Evolutionary conservation across 1,284 basidiomycete species (phyloP).

Genomic region (Phenoliferia sp.): DNA sequence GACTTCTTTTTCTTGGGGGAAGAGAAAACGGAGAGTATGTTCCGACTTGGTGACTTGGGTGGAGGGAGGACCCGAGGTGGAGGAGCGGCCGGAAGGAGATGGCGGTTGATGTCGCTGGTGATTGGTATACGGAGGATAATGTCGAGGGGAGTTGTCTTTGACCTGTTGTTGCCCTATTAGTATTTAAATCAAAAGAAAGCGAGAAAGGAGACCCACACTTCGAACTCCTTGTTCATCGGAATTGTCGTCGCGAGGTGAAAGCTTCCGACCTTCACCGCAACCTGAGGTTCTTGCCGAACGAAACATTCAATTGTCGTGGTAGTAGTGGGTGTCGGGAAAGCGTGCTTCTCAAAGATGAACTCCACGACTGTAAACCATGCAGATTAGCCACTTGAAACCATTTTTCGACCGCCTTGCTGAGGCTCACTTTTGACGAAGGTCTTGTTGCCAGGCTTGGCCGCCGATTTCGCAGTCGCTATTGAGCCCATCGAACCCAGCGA

Average conservation of each 20-base stretch:
- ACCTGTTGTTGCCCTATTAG: background rate
- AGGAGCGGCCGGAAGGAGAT: slow-evolving; percentile 4
- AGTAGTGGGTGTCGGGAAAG: slow-evolving; percentile 83
- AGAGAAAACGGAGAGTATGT: slow-evolving; percentile 29
- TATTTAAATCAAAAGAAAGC: slow-evolving; percentile 39
- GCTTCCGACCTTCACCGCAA: slow-evolving; percentile 70
- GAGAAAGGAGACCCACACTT: slow-evolving; percentile 54
- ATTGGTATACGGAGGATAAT: slow-evolving; percentile 40
- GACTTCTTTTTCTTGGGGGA: slow-evolving; percentile 28
- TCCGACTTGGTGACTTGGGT: slow-evolving; percentile 15
- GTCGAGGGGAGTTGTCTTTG: slow-evolving; percentile 58
- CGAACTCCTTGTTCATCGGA: slow-evolving; percentile 74
- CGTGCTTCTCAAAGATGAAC: slow-evolving; percentile 2
- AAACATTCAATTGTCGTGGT: slow-evolving; percentile 56
- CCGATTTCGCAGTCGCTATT: background rate
- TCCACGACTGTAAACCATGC: background rate
- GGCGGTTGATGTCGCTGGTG: background rate
- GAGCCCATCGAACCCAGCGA: background rate
- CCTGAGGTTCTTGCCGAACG: background rate
- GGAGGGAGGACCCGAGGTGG: slow-evolving; percentile 16
- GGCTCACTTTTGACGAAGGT: slow-evolving; percentile 81
- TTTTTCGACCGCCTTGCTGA: background rate
- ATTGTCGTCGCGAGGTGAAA: slow-evolving; percentile 64
- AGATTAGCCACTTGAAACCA: background rate
- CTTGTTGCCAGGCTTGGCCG: slow-evolving; percentile 53